Base-by-base conservation (phyloP, 73 alveolate genomes). In the Stentor coeruleus region DNA sequence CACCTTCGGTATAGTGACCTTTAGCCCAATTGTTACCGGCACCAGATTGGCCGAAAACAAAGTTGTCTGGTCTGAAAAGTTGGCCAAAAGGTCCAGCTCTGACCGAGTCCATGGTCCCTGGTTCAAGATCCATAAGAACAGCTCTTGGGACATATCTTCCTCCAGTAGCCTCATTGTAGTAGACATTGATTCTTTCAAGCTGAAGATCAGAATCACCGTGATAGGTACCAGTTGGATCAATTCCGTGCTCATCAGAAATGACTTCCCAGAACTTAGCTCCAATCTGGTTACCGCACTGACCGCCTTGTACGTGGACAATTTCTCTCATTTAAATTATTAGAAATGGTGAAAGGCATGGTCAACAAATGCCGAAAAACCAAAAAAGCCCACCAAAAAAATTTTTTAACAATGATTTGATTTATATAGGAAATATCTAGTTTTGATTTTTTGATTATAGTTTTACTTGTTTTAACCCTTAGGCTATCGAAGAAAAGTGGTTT, bases 1-100 rank as follows among this genome's bases (percentile, higher is more conserved):
- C 98, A 59, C 99, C 98, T 90, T 96, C 99, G 87, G 99, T 97
- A 91, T 94, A 96, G 86, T 96, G 98, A 60, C 99, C 99, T 93
- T 97, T 97, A 85, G 99, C 99, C 99, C 99, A 97, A 93, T 97
- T 97, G 97, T 96, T 96, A 60, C 99, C 99, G 3, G 99, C 98
- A 58, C 98, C 98, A 35, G 97, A 88, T 89, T 95, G 92, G 58
- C 99, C 99, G 90, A 95, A 95, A 83, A 97, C 99, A 92, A 97
- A 97, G 99, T 96, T 97, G 91, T 97, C 99, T 38, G 99, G 99
- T 92, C 99, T 95, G 99, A 97, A 97, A 89, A 97, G 96, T 88
- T 97, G 98, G 72, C 99, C 99, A 83, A 94, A 97, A 74, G 99
- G 99, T 57, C 99, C 99, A 35, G 99, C 99, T 88, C 99, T 93